These are phyloP conservation scores for Amauroascus niger DNA, from an alignment of 2,329 filamentous ascomycete species.

Conservation along the genomic window DNA sequence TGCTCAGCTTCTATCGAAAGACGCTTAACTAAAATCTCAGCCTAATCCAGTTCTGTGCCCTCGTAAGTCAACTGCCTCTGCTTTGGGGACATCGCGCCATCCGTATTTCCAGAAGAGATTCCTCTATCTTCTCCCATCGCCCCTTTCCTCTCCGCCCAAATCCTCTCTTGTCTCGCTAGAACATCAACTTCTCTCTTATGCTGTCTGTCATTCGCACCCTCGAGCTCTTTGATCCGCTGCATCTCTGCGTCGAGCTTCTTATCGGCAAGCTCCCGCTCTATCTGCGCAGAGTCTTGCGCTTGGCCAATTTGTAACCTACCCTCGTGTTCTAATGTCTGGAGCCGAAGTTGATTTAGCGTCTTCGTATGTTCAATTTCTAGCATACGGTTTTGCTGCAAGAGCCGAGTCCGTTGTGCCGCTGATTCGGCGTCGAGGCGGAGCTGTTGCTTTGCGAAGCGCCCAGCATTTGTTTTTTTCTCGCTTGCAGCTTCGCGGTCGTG, in stretches of 20 bases:
- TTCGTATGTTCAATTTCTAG: constrained; percentile 14
- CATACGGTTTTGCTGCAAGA: constrained; percentile 11
- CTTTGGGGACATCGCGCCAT: not conserved
- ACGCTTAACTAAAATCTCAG: too few species aligned
- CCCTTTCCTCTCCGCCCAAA: constrained; percentile 11
- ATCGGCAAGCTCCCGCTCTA: constrained; percentile 14
- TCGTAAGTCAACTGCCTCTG: constrained; percentile 4
- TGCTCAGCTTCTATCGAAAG: too few species aligned
- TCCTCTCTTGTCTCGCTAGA: constrained; percentile 13
- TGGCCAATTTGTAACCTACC: constrained; percentile 14
- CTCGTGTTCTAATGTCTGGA: constrained; percentile 13
- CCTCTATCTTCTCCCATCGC: constrained; percentile 7
- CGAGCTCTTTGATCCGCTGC: constrained; percentile 14
- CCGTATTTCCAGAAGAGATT: not conserved
- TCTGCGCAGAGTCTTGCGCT: constrained; percentile 7
- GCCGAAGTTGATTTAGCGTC: constrained; percentile 13
- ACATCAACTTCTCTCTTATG: constrained; percentile 16
- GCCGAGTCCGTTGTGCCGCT: constrained; percentile 9
- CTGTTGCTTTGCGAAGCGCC: constrained; percentile 14
- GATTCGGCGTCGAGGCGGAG: constrained; percentile 15
- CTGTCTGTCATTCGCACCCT: constrained; percentile 16
- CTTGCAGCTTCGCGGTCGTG: constrained; percentile 15
- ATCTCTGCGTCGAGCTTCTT: constrained; percentile 13
- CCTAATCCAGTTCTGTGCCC: constrained; percentile 7
- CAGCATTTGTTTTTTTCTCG: constrained; percentile 10